These are phyloP conservation scores for Penicillium occitanis DNA, from an alignment of 2,329 filamentous ascomycete species.

Conservation along the genomic window DNA sequence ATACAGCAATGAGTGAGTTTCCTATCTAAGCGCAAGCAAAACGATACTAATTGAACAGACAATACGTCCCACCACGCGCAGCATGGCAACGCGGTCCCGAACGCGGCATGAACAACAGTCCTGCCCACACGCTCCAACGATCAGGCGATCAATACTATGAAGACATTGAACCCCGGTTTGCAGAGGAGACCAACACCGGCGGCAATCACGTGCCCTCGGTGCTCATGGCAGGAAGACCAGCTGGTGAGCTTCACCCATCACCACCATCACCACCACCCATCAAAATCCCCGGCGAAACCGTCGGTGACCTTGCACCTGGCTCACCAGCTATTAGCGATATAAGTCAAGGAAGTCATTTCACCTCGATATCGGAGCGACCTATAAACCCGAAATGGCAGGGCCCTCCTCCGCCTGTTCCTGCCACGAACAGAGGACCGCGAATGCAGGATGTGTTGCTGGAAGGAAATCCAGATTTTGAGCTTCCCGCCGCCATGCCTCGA, in stretches of 20 bases:
- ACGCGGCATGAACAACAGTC: conserved; percentile 27
- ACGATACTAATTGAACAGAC: conserved; percentile 26
- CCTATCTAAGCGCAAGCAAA: neutral
- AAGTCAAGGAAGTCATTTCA: conserved; percentile 76
- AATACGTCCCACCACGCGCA: conserved; percentile 50
- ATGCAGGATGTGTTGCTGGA: conserved; percentile 71
- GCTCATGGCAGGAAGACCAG: conserved; percentile 39
- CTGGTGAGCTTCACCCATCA: conserved; percentile 35
- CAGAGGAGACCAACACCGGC: conserved; percentile 46
- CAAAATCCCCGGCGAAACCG: conserved; percentile 61
- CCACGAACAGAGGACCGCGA: conserved; percentile 52
- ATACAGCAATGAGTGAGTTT: conserved; percentile 73
- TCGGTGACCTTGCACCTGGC: conserved; percentile 58
- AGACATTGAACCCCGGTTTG: conserved; percentile 88
- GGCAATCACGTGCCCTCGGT: conserved; percentile 34
- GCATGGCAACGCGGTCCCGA: conserved; percentile 32
- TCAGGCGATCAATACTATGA: conserved; percentile 72
- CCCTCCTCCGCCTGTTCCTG: conserved; percentile 44
- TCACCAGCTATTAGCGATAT: conserved; percentile 67
- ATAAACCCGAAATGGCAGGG: conserved; percentile 81
- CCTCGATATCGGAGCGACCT: conserved; percentile 82
- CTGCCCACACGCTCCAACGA: conserved; percentile 33
- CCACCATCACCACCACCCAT: conserved; percentile 27
- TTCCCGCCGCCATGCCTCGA: conserved; percentile 51
- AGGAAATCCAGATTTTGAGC: conserved; percentile 80